Evolutionary conservation across 2,329 filamentous ascomycete species (phyloP), one percentile per base, ranked within the genome.

Genomic region (Talaromyces sp.): DNA sequence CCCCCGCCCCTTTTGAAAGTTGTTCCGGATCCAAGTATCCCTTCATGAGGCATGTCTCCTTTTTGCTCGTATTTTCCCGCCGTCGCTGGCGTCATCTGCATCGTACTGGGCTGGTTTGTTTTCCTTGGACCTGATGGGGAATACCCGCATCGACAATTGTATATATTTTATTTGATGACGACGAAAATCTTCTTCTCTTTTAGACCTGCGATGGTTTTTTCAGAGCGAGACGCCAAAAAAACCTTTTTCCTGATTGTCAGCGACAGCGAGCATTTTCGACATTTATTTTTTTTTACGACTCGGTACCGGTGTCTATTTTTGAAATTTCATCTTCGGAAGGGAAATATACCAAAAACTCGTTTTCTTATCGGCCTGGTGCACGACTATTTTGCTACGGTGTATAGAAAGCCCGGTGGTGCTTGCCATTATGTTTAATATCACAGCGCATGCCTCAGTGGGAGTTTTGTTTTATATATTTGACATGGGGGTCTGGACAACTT

Each of bases 351-450:
- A 63, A 65, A 65, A 64, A 60, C 56, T 60, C 68, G 57, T 69
- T 53, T 47, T n/a, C 18, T 47, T 68, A 67, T 67, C 71, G 67
- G 69, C 69, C 65, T 64, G 68, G 66, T 66, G 68, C 69, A 63
- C 66, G 70, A 65, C 68, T n/a, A n/a, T 71, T 66, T 60, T 62
- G 63, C 71, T 70, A 71, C 73, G 72, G 72, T 76, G 74, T 75
- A 75, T 75, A 75, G 74, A 76, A 69, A 68, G 72, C 70, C 68
- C 67, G 69, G 73, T 70, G 71, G 70, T 64, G n/a, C 55, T 60
- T 61, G 40, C 23, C 54, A 34, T 63, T 60, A 57, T 53, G 58
- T 57, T 57, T 36, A 53, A 56, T 59, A 59, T 68, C 68, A 69
- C 71, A 70, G 63, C 66, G 66, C 69, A 70, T 74, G 71, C 71